Evolutionary conservation across 2,329 filamentous ascomycete species (phyloP), one percentile per base, ranked within the genome.

Genomic region (Xylaria sp.): DNA sequence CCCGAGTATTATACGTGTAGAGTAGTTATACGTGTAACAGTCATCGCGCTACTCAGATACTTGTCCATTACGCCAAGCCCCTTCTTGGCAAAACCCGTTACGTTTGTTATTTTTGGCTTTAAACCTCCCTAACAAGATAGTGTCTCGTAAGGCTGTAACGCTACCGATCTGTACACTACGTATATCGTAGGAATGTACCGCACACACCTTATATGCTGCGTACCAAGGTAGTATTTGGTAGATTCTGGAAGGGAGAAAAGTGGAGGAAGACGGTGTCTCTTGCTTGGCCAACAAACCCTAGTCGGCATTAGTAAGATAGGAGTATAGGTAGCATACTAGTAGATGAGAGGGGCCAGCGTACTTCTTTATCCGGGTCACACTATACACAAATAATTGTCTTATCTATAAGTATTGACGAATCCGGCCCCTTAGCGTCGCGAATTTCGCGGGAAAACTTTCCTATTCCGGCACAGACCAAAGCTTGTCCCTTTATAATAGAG

Each of bases 51-150:
- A 33, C 33, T 23, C n/a, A 33, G 27, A 9, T 29, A 31, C 25
- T 17, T 23, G 5, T 7, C 29, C 23, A 53, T 25, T 25, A n/a
- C 15, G 37, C 38, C 13, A 44, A 46, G 11, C 23, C 13, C n/a
- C 17, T 25, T 54, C 58, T 60, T 56, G 58, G 58, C 58, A 46
- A 55, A 49, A 11, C n/a, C 51, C 37, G 51, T 60, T 51, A 51
- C 25, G 17, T 35, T 38, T 37, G 41, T 51, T 49, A 60, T 60
- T 60, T 59, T 55, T 60, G 44, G 51, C 49, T 31, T 35, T 27
- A 8, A 21, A 23, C 29, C 5, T 29, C 21, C 49, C 21, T 37
- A 27, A 13, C 13, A 25, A 4, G 4, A 33, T 15, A 21, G 52
- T 44, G 5, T 27, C 31, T n/a, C 15, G 52, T 46, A 13, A 31